Percentiles rank a stretch among this genome's conserved stretches.
phyloP scores from a whole-genome alignment of 331 rosid species.

The Acacia concinna region DNA sequence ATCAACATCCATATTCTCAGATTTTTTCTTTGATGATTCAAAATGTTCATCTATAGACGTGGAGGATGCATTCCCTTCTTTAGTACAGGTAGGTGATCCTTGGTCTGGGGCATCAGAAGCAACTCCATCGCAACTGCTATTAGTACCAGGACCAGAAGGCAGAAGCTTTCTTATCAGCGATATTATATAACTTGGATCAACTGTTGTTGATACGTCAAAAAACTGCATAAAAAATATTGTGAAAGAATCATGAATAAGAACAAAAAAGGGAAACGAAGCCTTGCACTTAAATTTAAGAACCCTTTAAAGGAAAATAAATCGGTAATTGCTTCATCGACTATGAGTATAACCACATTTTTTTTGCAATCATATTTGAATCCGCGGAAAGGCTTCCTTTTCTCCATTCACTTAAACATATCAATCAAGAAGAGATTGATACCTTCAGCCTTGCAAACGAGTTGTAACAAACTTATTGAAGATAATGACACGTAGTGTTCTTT shows the following conservation, averaged over 20 bases:
- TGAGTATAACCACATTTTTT: not conserved
- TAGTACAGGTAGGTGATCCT: constrained; percentile 13
- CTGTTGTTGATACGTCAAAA: constrained; percentile 86
- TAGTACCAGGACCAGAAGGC: constrained; percentile 42
- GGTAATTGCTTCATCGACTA: not conserved
- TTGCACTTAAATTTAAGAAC: not conserved
- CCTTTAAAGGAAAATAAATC: not conserved
- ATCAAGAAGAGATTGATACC: not conserved
- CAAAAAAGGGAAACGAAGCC: not conserved
- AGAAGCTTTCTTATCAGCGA: constrained; percentile 85
- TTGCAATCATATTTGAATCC: constrained; percentile 13
- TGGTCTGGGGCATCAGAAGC: constrained; percentile 25
- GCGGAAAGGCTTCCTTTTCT: not conserved
- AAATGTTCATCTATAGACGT: constrained; percentile 11
- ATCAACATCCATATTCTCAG: constrained; percentile 53
- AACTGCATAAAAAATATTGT: constrained; percentile 50
- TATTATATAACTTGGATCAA: constrained; percentile 87
- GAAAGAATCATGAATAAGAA: constrained; percentile 23
- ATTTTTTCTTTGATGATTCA: constrained; percentile 18
- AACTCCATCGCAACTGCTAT: constrained; percentile 7
- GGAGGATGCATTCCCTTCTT: constrained; percentile 37
- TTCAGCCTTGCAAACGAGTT: not conserved
- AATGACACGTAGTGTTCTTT: not conserved
- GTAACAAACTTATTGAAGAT: not conserved
- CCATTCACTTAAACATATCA: not conserved